Percentiles rank a stretch among this genome's conserved stretches.
Evolutionary conservation across 768 basidiomycete genomes (phyloP).

Genomic region (Nidularia pulvinata): DNA sequence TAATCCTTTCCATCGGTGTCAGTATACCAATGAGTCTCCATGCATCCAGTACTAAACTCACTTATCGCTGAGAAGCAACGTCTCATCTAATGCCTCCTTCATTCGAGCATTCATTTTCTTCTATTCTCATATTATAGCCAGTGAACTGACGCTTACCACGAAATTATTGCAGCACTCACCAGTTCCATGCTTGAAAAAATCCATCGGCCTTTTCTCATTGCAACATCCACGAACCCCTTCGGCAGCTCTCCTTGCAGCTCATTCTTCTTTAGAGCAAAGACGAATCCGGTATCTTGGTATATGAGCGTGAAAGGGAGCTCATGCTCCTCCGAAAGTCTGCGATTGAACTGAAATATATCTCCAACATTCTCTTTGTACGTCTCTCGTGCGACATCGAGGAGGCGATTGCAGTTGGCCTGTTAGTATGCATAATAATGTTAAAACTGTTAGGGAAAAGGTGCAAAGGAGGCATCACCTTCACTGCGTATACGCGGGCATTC

Average conservation of each 20-base stretch:
- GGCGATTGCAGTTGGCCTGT: constrained; percentile 74
- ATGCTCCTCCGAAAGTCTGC: constrained; percentile 58
- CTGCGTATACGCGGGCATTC: constrained; percentile 87
- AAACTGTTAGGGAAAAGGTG: neutral
- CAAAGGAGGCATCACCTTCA: constrained; percentile 47
- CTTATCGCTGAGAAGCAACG: constrained; percentile 85
- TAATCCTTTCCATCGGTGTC: constrained; percentile 51
- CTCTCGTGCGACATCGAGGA: constrained; percentile 94
- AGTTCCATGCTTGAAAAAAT: constrained; percentile 81
- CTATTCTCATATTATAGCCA: constrained; percentile 31
- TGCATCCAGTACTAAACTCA: constrained; percentile 17
- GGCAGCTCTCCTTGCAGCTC: constrained; percentile 71
- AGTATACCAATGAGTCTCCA: neutral
- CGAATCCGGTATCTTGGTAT: constrained; percentile 76
- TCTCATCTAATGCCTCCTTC: constrained; percentile 91
- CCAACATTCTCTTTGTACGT: constrained; percentile 93
- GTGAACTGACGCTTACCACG: too few relatives aligned
- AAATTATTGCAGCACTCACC: constrained; percentile 38
- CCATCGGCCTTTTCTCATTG: constrained; percentile 68
- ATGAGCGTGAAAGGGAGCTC: constrained; percentile 63
- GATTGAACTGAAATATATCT: constrained; percentile 78
- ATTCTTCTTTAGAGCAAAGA: constrained; percentile 68
- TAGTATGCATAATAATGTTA: neutral
- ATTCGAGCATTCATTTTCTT: constrained; percentile 89
- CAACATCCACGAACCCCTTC: constrained; percentile 68